phyloP scores from a whole-genome alignment of 805 yeast species.

The Candida sanyiensis region DNA sequence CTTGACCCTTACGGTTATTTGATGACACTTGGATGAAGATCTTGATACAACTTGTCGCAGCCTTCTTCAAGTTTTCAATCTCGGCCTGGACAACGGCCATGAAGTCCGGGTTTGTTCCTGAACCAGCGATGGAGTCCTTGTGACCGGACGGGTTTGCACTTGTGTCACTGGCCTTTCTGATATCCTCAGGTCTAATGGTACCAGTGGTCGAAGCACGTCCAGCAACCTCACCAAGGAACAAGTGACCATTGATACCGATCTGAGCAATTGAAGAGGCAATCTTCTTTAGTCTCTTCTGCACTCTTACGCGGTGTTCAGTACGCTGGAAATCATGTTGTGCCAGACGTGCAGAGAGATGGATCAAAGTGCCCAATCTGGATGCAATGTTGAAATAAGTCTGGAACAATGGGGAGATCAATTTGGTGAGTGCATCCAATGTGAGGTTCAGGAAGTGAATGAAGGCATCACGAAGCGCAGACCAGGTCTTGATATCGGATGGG shows the following conservation, averaged over 20 bases:
- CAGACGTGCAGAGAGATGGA: constrained; percentile 52
- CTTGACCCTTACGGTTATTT: constrained; percentile 25
- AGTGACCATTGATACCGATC: constrained; percentile 56
- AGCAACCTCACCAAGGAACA: constrained; percentile 39
- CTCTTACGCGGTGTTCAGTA: constrained; percentile 40
- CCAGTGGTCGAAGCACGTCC: constrained; percentile 21
- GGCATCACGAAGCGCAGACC: constrained; percentile 51
- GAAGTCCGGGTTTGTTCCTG: constrained; percentile 22
- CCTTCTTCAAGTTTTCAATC: constrained; percentile 30
- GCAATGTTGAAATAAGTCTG: constrained; percentile 47
- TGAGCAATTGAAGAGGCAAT: constrained; percentile 53
- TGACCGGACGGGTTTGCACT: too few relatives aligned
- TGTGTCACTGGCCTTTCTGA: constrained; percentile 3
- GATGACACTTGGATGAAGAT: constrained; percentile 27
- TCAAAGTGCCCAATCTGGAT: constrained; percentile 45
- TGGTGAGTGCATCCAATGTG: constrained; percentile 45
- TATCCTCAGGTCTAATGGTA: constrained; percentile 16
- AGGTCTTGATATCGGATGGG: constrained; percentile 50
- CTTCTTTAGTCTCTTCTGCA: constrained; percentile 45
- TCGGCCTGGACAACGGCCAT: constrained; percentile 36
- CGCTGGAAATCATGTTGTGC: constrained; percentile 44
- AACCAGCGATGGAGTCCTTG: neutral
- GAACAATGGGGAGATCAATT: constrained; percentile 46
- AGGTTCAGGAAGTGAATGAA: constrained; percentile 43
- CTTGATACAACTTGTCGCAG: constrained; percentile 27